Evolutionary conservation across 2,329 filamentous ascomycete genomes (phyloP), one percentile per base, ranked within the genome.

Genomic region (Seiridium unicorne): DNA sequence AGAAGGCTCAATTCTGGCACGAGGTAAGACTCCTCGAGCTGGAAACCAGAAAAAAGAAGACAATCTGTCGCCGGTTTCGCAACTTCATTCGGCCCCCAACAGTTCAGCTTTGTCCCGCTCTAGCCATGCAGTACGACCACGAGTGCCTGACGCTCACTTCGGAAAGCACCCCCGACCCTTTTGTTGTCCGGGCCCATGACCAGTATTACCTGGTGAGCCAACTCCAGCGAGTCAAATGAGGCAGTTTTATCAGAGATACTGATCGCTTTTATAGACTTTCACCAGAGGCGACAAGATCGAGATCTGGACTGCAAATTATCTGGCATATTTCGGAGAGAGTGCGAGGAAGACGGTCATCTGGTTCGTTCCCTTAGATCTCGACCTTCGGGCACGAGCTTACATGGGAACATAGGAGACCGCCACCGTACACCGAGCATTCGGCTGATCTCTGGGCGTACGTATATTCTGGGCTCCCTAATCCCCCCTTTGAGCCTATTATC

Each of bases 281-380:
- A 73, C 71, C 3, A 57, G 66, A 7, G 70, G 70, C 44, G 66
- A 71, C 35, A 66, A 67, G 31, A 69, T 73, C 32, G 71, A 73
- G 61, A 70, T 73, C 42, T 72, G 70, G 70, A 66, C 66, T 4
- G 72, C 71, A 6, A 61, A 58, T 1, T 70, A 61, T 31, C 60
- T 73, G 4, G 62, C 65, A 7, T 65, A 71, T 35, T 71, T 73
- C 32, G 69, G 72, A 59, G 60, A 57, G 35, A 58, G 65, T 1
- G 62, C 63, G 35, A 61, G 47, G 5, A 66, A 62, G 60, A 66
- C 71, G 58, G 65, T 63, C n/a, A 66, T 73, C 62, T 73, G 71
- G 71, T 73, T 65, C n/a, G 66, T 47, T 36, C 13, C 3, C 10
- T 13, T 34, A 5, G 6, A 18, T 10, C 26, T n/a, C 31, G 7